Conservation (phyloP, 2,329 filamentous ascomycete species). For the Didymella segeticola region DNA sequence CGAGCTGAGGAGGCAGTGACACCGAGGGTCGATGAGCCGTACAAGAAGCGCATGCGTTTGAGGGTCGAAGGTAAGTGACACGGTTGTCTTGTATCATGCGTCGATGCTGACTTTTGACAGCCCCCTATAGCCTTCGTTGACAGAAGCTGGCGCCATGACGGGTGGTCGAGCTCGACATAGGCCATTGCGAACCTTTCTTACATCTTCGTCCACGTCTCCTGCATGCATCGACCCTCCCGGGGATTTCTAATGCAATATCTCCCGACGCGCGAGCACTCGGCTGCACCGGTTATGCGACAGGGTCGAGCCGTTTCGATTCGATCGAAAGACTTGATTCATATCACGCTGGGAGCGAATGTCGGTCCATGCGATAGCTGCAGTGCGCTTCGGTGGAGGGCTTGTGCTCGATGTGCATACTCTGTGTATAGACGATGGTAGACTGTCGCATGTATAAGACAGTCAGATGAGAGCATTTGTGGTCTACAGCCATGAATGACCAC, state of each 20-base stretch:
- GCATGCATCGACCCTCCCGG: neutral
- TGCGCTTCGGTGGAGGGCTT: neutral
- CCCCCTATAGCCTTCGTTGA: no score
- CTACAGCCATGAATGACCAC: neutral
- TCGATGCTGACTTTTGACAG: no score
- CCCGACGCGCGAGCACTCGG: neutral
- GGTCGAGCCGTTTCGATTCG: neutral
- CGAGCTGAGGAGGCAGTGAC: no score
- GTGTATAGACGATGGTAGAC: neutral
- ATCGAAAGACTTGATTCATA: no score
- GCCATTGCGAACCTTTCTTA: no score
- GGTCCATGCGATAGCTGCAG: neutral
- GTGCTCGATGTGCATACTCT: neutral
- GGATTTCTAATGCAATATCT: neutral
- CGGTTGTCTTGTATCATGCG: no score
- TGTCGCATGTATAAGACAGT: neutral
- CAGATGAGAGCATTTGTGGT: neutral
- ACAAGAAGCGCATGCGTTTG: no score
- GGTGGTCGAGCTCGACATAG: no score
- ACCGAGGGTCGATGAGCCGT: no score
- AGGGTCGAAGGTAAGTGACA: no score
- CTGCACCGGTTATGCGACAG: neutral
- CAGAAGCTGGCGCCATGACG: no score
- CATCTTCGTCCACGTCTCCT: neutral
- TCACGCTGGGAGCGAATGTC: no score